Evolutionary conservation across 495 filamentous ascomycete genomes (phyloP).

Genomic region (Aspergillus affinis): DNA sequence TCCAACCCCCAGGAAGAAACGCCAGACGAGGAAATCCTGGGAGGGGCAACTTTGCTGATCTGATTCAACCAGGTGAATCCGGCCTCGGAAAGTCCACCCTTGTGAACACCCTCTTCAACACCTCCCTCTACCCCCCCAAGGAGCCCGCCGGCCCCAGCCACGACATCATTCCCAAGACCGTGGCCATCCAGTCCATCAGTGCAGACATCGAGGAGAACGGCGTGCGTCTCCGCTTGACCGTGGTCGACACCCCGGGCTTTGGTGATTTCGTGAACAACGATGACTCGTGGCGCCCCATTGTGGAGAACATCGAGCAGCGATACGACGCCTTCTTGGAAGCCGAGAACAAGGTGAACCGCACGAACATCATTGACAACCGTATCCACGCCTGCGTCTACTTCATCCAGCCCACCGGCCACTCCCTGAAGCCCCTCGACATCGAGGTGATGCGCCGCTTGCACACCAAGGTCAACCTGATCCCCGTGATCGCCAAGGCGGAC

Average conservation of each 20-base stretch:
- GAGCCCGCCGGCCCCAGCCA: slow-evolving; percentile 95
- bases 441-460: slow-evolving; percentile 98
- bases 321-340: slow-evolving; percentile 98
- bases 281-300: slow-evolving; percentile 97
- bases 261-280: slow-evolving; percentile 99
- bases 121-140: slow-evolving; percentile 96
- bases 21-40: background rate
- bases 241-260: slow-evolving; percentile 97
- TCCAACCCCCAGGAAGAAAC: background rate
- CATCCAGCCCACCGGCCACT: slow-evolving; percentile 98
- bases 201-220: slow-evolving; percentile 99
- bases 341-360: slow-evolving; percentile 99
- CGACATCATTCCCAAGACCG: slow-evolving; percentile 98
- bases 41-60: slow-evolving; percentile 3
- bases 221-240: slow-evolving; percentile 92
- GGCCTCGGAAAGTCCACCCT: slow-evolving; percentile 98
- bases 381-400: slow-evolving; percentile 99
- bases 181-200: slow-evolving; percentile 97
- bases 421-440: slow-evolving; percentile 98
- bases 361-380: slow-evolving; percentile 99
- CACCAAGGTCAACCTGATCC: slow-evolving; percentile 99
- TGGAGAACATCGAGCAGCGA: slow-evolving; percentile 98
- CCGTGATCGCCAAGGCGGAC: slow-evolving; percentile 97
- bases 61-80: slow-evolving; percentile 76
- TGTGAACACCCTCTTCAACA: slow-evolving; percentile 99